Percentiles rank a stretch among this genome's conserved stretches.
Evolutionary conservation across 352 stramenopile genomes (phyloP).

Genomic region (Phytopythium cucurbitacearum): DNA sequence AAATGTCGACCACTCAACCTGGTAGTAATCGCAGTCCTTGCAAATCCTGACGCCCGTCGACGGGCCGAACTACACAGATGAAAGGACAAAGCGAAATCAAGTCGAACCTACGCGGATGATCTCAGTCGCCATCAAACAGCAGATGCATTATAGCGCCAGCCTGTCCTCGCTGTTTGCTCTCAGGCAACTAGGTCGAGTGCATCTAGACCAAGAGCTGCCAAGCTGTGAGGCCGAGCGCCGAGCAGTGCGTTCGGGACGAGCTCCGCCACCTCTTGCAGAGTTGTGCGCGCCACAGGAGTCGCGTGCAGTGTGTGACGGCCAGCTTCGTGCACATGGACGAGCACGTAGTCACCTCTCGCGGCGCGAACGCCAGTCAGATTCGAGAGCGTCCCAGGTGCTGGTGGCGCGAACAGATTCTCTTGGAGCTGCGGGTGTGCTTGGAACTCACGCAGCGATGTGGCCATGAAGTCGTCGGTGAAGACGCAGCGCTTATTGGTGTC

Average conservation of each 20-base stretch:
- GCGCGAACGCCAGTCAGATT: constrained; percentile 26
- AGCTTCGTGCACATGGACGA: constrained; percentile 76
- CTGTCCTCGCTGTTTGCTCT: no score
- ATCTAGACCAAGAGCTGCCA: constrained; percentile 24
- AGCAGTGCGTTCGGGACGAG: constrained; percentile 53
- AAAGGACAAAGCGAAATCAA: no score
- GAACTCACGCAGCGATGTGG: constrained; percentile 45
- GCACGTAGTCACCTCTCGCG: constrained; percentile 77
- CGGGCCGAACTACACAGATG: no score
- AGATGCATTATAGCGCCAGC: no score
- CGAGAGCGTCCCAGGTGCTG: no score
- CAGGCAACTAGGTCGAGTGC: no score
- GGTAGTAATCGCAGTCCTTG: no score
- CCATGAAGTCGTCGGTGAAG: constrained; percentile 62
- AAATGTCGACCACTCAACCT: no score
- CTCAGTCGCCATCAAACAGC: no score
- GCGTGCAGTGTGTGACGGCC: constrained; percentile 81
- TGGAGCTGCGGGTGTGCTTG: not conserved
- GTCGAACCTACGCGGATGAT: no score
- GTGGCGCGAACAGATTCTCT: no score
- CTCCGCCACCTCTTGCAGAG: constrained; percentile 52
- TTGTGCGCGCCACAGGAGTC: constrained; percentile 72
- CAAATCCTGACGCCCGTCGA: no score
- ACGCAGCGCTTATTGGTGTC: constrained; percentile 90
- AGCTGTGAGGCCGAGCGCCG: constrained; percentile 40